Conservation (phyloP, 305 asterid species). For the Fraxinus paxiana region DNA sequence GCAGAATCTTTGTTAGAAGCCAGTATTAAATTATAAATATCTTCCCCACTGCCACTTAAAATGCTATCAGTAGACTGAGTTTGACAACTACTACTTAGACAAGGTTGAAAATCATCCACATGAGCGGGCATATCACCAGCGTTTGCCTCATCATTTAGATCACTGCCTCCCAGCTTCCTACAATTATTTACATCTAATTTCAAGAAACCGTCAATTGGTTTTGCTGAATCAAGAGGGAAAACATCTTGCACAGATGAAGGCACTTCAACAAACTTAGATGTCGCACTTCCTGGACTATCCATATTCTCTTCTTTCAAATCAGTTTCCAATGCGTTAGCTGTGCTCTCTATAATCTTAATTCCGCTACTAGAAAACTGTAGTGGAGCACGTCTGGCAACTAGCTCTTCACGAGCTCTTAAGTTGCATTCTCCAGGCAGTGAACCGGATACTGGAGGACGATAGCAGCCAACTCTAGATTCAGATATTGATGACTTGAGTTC, state of each 20-base stretch:
- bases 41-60: constrained; percentile 26
- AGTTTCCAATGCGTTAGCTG: constrained; percentile 30
- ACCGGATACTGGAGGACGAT: constrained; percentile 40
- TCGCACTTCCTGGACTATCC: constrained; percentile 67
- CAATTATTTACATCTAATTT: constrained; percentile 30
- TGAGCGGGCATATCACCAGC: constrained; percentile 11
- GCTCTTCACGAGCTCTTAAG: constrained; percentile 34
- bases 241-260: constrained; percentile 33
- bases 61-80: constrained; percentile 23
- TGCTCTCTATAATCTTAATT: constrained; percentile 31
- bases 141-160: constrained; percentile 27
- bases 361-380: constrained; percentile 41
- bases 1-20: constrained; percentile 60
- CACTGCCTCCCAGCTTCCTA: constrained; percentile 28
- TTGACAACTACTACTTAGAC: constrained; percentile 21
- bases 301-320: constrained; percentile 44
- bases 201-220: constrained; percentile 25
- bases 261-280: constrained; percentile 48
- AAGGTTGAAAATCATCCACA: constrained; percentile 29
- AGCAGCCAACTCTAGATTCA: constrained; percentile 32
- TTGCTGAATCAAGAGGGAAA: constrained; percentile 27
- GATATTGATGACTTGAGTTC: constrained; percentile 56
- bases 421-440: constrained; percentile 32
- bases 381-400: constrained; percentile 34
- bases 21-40: constrained; percentile 41